Evolutionary conservation across 2,329 filamentous ascomycete genomes (phyloP).

Genomic region (Cladosporium sp.): DNA sequence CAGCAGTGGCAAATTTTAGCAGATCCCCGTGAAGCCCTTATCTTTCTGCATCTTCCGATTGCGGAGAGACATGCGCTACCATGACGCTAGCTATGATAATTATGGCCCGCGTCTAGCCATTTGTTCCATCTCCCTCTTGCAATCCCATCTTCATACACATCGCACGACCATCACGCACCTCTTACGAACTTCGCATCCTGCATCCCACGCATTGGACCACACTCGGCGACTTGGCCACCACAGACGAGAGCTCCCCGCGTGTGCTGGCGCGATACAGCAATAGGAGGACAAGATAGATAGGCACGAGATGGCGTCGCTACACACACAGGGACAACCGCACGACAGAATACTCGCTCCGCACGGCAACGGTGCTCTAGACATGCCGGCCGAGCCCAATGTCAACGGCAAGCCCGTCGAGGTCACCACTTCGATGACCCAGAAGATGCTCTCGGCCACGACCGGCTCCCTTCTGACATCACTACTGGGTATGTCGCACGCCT

Average conservation of each 20-base stretch:
- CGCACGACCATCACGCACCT: no score
- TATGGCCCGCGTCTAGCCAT: not conserved
- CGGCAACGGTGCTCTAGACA: constrained; percentile 15
- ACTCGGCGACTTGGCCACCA: not conserved
- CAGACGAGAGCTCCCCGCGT: constrained; percentile 14
- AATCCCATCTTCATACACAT: not conserved
- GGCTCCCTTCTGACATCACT: constrained; percentile 88
- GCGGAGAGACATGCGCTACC: constrained; percentile 4
- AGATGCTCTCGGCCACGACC: constrained; percentile 90
- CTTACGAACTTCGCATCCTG: no score
- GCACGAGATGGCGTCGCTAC: constrained; percentile 18
- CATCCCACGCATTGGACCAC: not conserved
- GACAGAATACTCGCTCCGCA: constrained; percentile 31
- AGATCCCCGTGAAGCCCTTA: not conserved
- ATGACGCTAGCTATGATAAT: not conserved
- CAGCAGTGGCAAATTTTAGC: not conserved
- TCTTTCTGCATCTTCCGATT: constrained; percentile 5
- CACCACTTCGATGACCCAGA: constrained; percentile 77
- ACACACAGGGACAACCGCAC: constrained; percentile 36
- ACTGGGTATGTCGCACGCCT: constrained; percentile 58
- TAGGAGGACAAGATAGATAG: constrained; percentile 11
- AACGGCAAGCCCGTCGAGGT: constrained; percentile 37
- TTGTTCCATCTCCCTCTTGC: not conserved
- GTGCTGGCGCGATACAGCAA: constrained; percentile 14
- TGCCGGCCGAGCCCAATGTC: constrained; percentile 17